Evolutionary conservation across 192 early-diverging fungal genomes (phyloP), one percentile per base, ranked within the genome.

Genomic region (Podila horticola): DNA sequence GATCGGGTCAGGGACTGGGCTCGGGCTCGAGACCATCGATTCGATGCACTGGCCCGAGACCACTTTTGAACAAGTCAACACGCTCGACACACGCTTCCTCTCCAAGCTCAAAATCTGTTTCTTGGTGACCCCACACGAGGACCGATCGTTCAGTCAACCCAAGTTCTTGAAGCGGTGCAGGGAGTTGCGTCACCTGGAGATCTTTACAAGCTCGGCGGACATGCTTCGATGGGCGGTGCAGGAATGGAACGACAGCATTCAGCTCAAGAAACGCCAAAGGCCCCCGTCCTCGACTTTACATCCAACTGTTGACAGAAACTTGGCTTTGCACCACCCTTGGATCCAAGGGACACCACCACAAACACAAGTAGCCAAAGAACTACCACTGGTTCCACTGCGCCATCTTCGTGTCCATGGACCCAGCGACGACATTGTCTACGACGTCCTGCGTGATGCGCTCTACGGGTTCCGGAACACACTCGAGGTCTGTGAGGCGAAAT

Each of bases 221-320:
- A 71, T 79, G 69, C 70, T 79, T 62, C 17, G 3, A 10, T 79
- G 75, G 75, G 75, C 75, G 20, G 69, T 71, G 8, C 24, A 70
- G 64, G 75, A 79, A 6, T 79, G 75, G 75, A 66, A 79, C 29
- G 36, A 13, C 0, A 19, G 28, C 38, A 61, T 20, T n/a, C 55
- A 31, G 24, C 45, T 6, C 59, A 34, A 13, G 15, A 13, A 26
- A 22, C 3, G 52, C 31, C 52, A 29, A 15, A 13, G 10, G 24
- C 0, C 41, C 11, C 34, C 29, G 15, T 17, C 41, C 3, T 45
- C 41, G 15, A 17, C 41, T 17, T 45, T 45, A 2, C 41, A 15
- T 45, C 41, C 41, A 45, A 12, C 4, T 17, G 4, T 45, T 17
- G 65, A 52, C 29, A 31, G 17, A 22, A 52, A 12, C 33, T 29